Percentiles rank a stretch among this genome's conserved stretches.
Evolutionary conservation across 495 filamentous ascomycete genomes (phyloP).

Genomic region (Massariosphaeria phaeospora): DNA sequence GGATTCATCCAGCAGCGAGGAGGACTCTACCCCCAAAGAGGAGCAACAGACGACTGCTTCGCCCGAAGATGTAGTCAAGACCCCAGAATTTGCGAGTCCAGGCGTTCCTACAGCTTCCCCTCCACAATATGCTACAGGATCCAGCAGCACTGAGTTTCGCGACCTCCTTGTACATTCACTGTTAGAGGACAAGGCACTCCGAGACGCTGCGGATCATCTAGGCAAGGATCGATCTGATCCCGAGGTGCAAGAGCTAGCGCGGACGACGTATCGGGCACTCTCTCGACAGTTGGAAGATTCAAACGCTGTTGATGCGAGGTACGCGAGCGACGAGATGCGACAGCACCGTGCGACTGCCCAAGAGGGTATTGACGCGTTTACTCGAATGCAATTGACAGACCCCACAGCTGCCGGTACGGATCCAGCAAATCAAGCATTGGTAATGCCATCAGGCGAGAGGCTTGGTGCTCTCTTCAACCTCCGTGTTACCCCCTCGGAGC

Average conservation of each 20-base stretch:
- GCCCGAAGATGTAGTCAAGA: neutral
- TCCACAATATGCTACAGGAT: conserved; percentile 5
- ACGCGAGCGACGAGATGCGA: conserved; percentile 22
- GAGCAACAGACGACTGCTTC: neutral
- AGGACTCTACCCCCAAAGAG: conserved; percentile 1
- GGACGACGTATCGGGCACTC: conserved; percentile 20
- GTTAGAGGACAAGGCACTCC: conserved; percentile 31
- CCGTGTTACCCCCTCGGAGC: conserved; percentile 1
- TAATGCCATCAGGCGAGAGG: neutral
- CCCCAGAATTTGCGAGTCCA: conserved; percentile 16
- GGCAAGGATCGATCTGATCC: conserved; percentile 25
- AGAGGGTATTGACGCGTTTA: conserved; percentile 15
- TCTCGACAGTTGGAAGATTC: conserved; percentile 10
- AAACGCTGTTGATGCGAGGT: conserved; percentile 4
- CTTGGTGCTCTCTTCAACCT: neutral
- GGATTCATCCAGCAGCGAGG: conserved; percentile 3
- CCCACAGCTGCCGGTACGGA: neutral
- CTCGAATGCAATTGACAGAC: conserved; percentile 3
- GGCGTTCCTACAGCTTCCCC: conserved; percentile 13
- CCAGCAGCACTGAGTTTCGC: conserved; percentile 13
- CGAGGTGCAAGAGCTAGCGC: conserved; percentile 27
- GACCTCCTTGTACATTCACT: conserved; percentile 33
- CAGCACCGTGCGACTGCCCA: conserved; percentile 1
- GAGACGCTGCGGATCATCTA: conserved; percentile 27
- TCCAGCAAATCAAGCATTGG: neutral